phyloP scores from a whole-genome alignment of 2,329 filamentous ascomycete species.

The Pseudopithomyces maydicus region DNA sequence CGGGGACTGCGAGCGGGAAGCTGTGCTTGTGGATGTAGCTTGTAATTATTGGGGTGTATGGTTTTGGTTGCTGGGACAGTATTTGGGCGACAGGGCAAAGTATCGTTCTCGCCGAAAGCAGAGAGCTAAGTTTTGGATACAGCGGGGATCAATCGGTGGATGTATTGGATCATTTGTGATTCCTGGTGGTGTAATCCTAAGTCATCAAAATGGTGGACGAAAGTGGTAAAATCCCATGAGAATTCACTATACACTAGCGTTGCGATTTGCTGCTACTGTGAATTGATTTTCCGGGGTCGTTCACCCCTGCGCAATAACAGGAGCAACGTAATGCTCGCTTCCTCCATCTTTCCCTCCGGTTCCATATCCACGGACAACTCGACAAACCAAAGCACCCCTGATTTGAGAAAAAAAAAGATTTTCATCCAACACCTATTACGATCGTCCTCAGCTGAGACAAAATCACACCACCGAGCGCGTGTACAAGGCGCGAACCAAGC shows the following conservation, averaged over 20 bases:
- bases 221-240: background rate
- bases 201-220: background rate
- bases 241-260: background rate
- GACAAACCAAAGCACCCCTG: no score
- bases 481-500: background rate
- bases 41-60: background rate
- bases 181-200: background rate
- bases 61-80: background rate
- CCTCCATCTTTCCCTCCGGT: no score
- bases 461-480: background rate
- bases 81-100: background rate
- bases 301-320: no score
- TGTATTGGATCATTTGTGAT: background rate
- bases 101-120: background rate
- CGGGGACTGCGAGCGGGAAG: slow-evolving; percentile 90
- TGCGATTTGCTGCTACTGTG: no score
- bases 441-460: no score
- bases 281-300: no score
- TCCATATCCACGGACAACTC: no score
- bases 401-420: no score
- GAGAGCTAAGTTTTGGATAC: background rate
- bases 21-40: slow-evolving; percentile 82
- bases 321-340: no score
- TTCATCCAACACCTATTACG: no score
- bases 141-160: no score